Conservation (phyloP, 495 filamentous ascomycete genomes). For the Lasiosphaeris hirsuta region DNA sequence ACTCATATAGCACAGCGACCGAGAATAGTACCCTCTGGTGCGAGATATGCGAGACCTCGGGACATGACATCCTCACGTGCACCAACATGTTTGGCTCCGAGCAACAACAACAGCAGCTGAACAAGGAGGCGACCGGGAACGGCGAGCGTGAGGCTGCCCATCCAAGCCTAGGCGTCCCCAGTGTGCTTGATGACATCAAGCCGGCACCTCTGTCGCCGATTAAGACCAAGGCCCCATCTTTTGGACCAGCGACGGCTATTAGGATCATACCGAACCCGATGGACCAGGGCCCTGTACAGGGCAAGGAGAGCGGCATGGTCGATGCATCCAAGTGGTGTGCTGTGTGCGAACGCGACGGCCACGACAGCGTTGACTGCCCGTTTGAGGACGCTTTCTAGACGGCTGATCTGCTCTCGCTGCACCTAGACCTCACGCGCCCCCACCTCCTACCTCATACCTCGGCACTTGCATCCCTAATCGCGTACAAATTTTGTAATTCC, state of each 20-base stretch:
- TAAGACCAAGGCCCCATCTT: constrained; percentile 32
- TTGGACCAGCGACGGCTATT: constrained; percentile 15
- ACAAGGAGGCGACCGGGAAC: constrained; percentile 27
- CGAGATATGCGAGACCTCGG: constrained; percentile 91
- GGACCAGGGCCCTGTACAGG: constrained; percentile 70
- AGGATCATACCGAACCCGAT: constrained; percentile 56
- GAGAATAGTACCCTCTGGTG: constrained; percentile 79
- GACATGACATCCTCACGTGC: constrained; percentile 91
- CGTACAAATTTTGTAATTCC: too few species aligned
- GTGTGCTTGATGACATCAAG: constrained; percentile 37
- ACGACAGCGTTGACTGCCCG: constrained; percentile 93
- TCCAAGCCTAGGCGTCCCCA: constrained; percentile 29
- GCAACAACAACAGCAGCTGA: constrained; percentile 39
- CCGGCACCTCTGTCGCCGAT: constrained; percentile 51
- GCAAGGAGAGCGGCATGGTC: constrained; percentile 74
- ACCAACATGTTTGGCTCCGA: constrained; percentile 75
- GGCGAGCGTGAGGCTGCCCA: constrained; percentile 20
- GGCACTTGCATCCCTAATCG: too few species aligned
- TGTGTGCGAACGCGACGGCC: constrained; percentile 91
- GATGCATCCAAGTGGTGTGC: constrained; percentile 95
- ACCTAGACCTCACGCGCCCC: too few species aligned
- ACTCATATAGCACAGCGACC: constrained; percentile 67
- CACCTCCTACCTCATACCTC: too few species aligned
- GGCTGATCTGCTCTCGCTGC: too few species aligned
- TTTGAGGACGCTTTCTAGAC: constrained; percentile 74